Conservation (phyloP, 2,329 filamentous ascomycete genomes). For the Nemania serpens region DNA sequence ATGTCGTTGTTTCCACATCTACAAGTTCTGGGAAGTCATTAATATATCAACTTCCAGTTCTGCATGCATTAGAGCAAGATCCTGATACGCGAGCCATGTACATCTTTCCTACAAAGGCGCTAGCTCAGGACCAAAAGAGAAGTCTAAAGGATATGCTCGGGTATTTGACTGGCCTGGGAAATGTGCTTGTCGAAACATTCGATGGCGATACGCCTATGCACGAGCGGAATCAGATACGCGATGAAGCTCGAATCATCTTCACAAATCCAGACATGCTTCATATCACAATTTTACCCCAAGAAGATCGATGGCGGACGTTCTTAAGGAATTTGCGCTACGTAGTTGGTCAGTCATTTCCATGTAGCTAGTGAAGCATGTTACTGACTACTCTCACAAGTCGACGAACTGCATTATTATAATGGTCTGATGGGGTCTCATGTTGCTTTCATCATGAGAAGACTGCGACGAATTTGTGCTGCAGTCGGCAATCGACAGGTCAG, state of each 20-base stretch:
- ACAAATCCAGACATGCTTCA: conserved; percentile 99
- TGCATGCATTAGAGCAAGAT: conserved; percentile 84
- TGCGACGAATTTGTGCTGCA: conserved; percentile 86
- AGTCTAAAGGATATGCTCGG: conserved; percentile 83
- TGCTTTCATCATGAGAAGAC: conserved; percentile 88
- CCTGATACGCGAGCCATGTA: conserved; percentile 84
- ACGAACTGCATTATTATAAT: conserved; percentile 95
- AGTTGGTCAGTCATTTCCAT: conserved; percentile 57
- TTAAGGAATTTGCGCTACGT: conserved; percentile 89
- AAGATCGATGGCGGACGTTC: conserved; percentile 86
- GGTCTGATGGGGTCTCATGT: conserved; percentile 93
- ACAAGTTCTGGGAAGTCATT: conserved; percentile 96
- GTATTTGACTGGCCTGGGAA: conserved; percentile 78
- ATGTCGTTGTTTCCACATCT: conserved; percentile 92
- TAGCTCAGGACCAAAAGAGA: conserved; percentile 91
- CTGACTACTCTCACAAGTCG: conserved; percentile 52
- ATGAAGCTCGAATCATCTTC: conserved; percentile 90
- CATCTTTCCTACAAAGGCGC: conserved; percentile 95
- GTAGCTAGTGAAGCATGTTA: conserved; percentile 30
- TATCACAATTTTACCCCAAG: conserved; percentile 88
- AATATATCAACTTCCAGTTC: conserved; percentile 95
- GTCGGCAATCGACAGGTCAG: conserved; percentile 83
- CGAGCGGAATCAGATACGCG: conserved; percentile 78
- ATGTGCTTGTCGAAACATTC: conserved; percentile 85
- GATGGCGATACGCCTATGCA: conserved; percentile 91